Evolutionary conservation across 2,329 filamentous ascomycete species (phyloP).

Genomic region (Thielaviopsis euricoi): DNA sequence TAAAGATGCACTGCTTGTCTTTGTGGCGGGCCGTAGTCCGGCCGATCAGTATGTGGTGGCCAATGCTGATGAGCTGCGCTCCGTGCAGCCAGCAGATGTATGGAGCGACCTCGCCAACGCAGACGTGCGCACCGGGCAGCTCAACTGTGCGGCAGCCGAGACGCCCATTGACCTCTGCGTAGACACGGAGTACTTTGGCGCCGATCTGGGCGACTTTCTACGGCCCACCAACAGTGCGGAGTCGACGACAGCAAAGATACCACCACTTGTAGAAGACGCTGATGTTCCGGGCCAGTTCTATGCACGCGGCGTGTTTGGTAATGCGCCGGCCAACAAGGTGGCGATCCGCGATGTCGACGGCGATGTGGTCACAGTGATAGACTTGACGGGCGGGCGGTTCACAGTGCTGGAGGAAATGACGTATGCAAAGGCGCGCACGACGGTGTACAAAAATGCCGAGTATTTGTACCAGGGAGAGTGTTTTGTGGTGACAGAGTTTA

Average conservation of each 20-base stretch:
- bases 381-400: slow-evolving; percentile 70
- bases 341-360: slow-evolving; percentile 78
- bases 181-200: slow-evolving; percentile 66
- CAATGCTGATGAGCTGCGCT: slow-evolving; percentile 87
- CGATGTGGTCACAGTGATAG: slow-evolving; percentile 85
- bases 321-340: slow-evolving; percentile 66
- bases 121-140: slow-evolving; percentile 78
- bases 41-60: slow-evolving; percentile 96
- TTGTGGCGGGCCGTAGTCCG: slow-evolving; percentile 78
- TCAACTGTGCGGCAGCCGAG: slow-evolving; percentile 90
- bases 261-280: slow-evolving; percentile 18
- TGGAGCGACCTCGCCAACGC: slow-evolving; percentile 88
- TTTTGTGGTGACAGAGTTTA: slow-evolving; percentile 82
- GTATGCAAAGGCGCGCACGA: slow-evolving; percentile 85
- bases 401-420: slow-evolving; percentile 89
- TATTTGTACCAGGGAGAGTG: slow-evolving; percentile 92
- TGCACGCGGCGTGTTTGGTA: slow-evolving; percentile 75
- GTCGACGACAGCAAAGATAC: too few species aligned
- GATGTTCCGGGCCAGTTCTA: slow-evolving; percentile 56
- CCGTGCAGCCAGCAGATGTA: slow-evolving; percentile 72
- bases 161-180: slow-evolving; percentile 73
- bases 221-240: not conserved
- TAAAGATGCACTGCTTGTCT: slow-evolving; percentile 70
- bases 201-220: slow-evolving; percentile 35
- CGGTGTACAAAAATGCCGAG: slow-evolving; percentile 90